Evolutionary conservation across 176 grass and related monocot genomes (phyloP), one percentile per base, ranked within the genome.

Genomic region (Carex kokanica): DNA sequence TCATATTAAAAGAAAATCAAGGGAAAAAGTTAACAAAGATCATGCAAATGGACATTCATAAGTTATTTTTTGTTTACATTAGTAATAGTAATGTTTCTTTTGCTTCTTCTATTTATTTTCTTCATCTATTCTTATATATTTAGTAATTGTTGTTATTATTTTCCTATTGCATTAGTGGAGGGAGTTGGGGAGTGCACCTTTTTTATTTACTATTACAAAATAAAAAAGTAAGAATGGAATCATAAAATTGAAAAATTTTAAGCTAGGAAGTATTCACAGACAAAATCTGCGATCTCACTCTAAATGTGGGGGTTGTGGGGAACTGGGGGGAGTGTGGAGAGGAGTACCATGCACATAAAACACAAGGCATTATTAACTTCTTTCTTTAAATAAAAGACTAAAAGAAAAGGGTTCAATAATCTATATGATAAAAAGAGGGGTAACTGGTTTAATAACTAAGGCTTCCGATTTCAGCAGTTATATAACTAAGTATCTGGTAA

Each of bases 1-100:
- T 80, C 83, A 90, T 51, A 86, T 66, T 66, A 45, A 25, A 49
- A 14, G 70, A 41, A 25, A 52, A 74, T 69, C 21, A 54, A 67
- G 74, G 0, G 36, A 52, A 25, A 10, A 10, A 85, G 70, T 77
- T 29, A 77, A 77, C 73, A 75, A 75, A 49, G 17, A 55, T 6
- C 23, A 77, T 31, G 49, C 73, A 77, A 31, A 77, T 31, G 49
- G 13, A 31, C 6, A 24, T 77, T 24, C 13, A 77, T 31, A 5
- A 4, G 0, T 71, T 43, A 45, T 43, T 20, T 70, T 45, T 17
- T 68, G 1, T 25, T 64, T 64, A 45, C 10, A 49, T 18, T 71
- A 71, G 23, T 71, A 71, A 71, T 71, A 7, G 10, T 45, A 23
- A 41, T 41, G 21, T 74, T 52, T 12, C 9, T 69, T 12, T 64